Evolutionary conservation across 495 filamentous ascomycete species (phyloP).

Genomic region (Aspergillus nanangensis): DNA sequence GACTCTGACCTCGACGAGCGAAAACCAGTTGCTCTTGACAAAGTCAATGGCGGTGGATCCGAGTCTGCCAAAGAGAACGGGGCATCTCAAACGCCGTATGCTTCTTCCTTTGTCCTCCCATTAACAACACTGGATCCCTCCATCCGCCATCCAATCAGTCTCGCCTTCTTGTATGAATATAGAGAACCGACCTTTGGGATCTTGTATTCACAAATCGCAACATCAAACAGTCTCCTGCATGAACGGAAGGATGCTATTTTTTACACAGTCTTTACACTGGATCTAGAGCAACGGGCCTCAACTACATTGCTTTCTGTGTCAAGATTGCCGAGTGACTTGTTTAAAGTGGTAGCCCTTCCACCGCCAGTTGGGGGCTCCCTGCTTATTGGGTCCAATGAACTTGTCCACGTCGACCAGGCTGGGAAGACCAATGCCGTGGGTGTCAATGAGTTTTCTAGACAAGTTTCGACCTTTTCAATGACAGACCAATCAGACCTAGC

Average conservation of each 20-base stretch:
- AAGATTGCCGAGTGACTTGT: constrained; percentile 84
- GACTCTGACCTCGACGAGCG: constrained; percentile 70
- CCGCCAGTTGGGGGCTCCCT: constrained; percentile 84
- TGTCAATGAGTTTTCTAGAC: constrained; percentile 85
- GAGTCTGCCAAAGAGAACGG: constrained; percentile 48
- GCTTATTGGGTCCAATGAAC: constrained; percentile 79
- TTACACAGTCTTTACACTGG: constrained; percentile 92
- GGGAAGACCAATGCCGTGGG: constrained; percentile 90
- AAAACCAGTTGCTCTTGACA: constrained; percentile 15
- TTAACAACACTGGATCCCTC: constrained; percentile 81
- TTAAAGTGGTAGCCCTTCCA: constrained; percentile 76
- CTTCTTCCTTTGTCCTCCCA: constrained; percentile 85
- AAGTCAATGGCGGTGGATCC: constrained; percentile 7
- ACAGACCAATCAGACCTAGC: constrained; percentile 78
- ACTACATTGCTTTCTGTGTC: constrained; percentile 85
- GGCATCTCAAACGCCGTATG: constrained; percentile 69
- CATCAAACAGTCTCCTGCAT: constrained; percentile 65
- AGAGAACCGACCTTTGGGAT: constrained; percentile 96
- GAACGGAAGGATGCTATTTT: constrained; percentile 80
- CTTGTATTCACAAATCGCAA: constrained; percentile 67
- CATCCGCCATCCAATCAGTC: constrained; percentile 80
- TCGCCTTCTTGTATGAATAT: constrained; percentile 95
- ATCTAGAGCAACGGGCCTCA: constrained; percentile 88
- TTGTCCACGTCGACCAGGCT: constrained; percentile 94
- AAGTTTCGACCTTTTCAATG: constrained; percentile 73